Evolutionary conservation across 2,329 filamentous ascomycete species (phyloP).

Genomic region (Fusarium sp.): DNA sequence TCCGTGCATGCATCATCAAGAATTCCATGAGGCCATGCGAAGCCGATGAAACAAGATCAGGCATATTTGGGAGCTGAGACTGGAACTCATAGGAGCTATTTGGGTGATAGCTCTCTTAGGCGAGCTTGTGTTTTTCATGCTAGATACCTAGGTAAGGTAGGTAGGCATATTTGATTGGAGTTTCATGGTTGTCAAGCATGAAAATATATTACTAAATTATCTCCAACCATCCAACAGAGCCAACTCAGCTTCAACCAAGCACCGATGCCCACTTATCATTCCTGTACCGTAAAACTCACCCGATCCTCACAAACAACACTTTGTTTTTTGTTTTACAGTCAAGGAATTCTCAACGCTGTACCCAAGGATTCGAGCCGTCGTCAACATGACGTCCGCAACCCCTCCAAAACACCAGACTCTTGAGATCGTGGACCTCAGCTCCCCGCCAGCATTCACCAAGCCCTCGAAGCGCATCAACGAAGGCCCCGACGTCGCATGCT

Average conservation of each 20-base stretch:
- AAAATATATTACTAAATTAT: conserved; percentile 17
- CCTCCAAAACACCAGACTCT: conserved; percentile 47
- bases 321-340: accelerated
- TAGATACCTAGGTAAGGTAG: background rate
- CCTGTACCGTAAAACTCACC: background rate
- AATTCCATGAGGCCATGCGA: background rate
- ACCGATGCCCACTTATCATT: background rate
- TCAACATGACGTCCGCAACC: conserved; percentile 36
- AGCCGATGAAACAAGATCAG: background rate
- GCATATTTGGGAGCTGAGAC: background rate
- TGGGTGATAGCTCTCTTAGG: no score
- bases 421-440: conserved; percentile 58
- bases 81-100: background rate
- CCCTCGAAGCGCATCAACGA: conserved; percentile 88
- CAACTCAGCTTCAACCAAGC: conserved; percentile 1
- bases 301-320: background rate
- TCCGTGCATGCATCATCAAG: background rate
- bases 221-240: background rate
- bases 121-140: background rate
- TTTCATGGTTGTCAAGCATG: background rate
- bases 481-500: conserved; percentile 80
- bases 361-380: background rate
- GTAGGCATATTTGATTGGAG: background rate
- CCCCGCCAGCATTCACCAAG: conserved; percentile 64
- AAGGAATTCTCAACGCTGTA: no score